Percentiles rank a stretch among this genome's conserved stretches.
These are phyloP conservation scores for Yamadazyma songkhlaensis DNA, from an alignment of 1,139 yeast species.

Conservation along the genomic window DNA sequence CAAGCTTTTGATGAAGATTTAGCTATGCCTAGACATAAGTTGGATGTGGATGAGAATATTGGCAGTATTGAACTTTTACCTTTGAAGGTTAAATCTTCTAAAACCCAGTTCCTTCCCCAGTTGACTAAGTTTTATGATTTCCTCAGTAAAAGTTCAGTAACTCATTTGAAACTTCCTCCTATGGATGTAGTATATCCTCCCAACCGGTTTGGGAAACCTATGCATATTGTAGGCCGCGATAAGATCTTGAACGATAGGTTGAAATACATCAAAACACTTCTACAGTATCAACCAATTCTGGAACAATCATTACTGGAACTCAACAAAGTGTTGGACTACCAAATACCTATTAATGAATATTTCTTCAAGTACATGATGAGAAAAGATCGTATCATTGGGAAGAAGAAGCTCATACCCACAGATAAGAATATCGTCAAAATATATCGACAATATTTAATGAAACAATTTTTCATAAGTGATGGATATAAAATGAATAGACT, in stretches of 20 bases:
- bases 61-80: no score
- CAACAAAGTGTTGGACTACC: slow-evolving; percentile 16
- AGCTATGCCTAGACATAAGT: not conserved
- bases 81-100: no score
- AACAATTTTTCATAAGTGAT: slow-evolving; percentile 28
- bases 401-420: slow-evolving; percentile 29
- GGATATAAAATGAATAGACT: slow-evolving; percentile 2
- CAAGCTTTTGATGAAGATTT: slow-evolving; percentile 11
- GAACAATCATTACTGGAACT: slow-evolving; percentile 13
- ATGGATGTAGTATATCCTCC: slow-evolving; percentile 36
- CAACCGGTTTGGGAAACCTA: slow-evolving; percentile 31
- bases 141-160: slow-evolving; percentile 17
- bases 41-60: not conserved
- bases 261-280: slow-evolving; percentile 19
- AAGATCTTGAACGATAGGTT: slow-evolving; percentile 23
- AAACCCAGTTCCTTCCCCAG: no score
- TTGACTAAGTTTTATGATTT: slow-evolving; percentile 17
- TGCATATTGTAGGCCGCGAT: slow-evolving; percentile 27
- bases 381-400: slow-evolving; percentile 20
- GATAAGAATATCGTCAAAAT: slow-evolving; percentile 29
- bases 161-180: slow-evolving; percentile 24
- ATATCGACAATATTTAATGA: slow-evolving; percentile 27
- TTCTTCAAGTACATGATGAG: slow-evolving; percentile 28
- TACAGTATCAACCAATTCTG: slow-evolving; percentile 22
- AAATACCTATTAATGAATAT: slow-evolving; percentile 22